These are phyloP conservation scores for Chrysoporthe deuterocubensis DNA, from an alignment of 2,329 filamentous ascomycete genomes.

Conservation along the genomic window DNA sequence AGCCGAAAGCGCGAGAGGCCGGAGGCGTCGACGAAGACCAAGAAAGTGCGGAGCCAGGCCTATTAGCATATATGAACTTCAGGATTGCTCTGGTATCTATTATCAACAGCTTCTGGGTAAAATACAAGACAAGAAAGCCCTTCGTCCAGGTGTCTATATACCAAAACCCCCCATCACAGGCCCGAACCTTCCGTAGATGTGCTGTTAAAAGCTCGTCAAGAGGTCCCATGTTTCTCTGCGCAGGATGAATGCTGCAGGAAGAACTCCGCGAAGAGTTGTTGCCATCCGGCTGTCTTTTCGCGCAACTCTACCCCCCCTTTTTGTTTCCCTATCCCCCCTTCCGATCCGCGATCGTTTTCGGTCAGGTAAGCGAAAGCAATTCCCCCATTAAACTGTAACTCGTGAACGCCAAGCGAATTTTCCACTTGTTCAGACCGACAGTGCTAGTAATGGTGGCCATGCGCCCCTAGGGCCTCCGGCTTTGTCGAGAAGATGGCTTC, in stretches of 20 bases:
- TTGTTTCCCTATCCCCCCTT: not conserved
- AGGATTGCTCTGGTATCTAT: not conserved
- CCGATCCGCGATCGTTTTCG: too few relatives aligned
- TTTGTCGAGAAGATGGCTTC: slow-evolving; percentile 70
- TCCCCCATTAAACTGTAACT: not conserved
- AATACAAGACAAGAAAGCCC: not conserved
- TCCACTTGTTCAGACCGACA: not conserved
- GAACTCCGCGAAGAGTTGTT: not conserved
- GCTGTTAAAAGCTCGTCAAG: too few relatives aligned
- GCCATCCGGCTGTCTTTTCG: not conserved
- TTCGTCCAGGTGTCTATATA: not conserved
- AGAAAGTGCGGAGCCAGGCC: too few relatives aligned
- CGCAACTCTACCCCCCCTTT: not conserved
- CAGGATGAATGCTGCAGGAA: too few relatives aligned
- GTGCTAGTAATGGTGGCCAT: not conserved
- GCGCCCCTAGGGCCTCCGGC: slow-evolving; percentile 36
- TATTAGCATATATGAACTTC: too few relatives aligned
- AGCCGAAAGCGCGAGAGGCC: too few relatives aligned
- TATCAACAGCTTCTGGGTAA: not conserved
- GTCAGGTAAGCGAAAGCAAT: not conserved
- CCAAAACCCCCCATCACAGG: not conserved
- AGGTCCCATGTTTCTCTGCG: too few relatives aligned
- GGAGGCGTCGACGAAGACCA: too few relatives aligned
- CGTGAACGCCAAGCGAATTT: not conserved
- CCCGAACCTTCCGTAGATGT: too few relatives aligned